Evolutionary conservation across 1,284 basidiomycete genomes (phyloP).

Genomic region (Salmacisia buchloeana): DNA sequence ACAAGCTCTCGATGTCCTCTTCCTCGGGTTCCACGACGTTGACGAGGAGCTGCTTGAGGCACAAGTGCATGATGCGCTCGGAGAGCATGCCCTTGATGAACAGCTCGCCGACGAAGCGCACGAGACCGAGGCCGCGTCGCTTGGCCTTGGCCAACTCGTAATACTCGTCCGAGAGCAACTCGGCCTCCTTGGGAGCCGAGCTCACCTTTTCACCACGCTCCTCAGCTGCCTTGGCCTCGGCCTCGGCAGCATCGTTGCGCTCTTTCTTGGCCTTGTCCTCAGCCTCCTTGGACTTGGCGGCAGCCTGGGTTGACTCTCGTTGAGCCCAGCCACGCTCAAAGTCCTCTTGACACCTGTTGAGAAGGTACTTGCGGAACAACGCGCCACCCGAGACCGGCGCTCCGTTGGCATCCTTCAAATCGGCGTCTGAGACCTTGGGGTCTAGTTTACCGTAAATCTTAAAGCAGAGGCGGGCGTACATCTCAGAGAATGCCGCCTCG

Average conservation of each 20-base stretch:
- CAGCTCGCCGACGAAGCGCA: slow-evolving; percentile 94
- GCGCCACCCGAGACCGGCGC: slow-evolving; percentile 78
- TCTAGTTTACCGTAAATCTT: slow-evolving; percentile 89
- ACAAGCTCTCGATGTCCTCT: slow-evolving; percentile 93
- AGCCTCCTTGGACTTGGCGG: slow-evolving; percentile 57
- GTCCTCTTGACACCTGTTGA: slow-evolving; percentile 88
- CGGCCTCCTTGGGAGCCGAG: slow-evolving; percentile 51
- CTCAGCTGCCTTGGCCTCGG: slow-evolving; percentile 60
- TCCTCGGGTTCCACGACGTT: slow-evolving; percentile 93
- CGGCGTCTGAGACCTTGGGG: slow-evolving; percentile 75
- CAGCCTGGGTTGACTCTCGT: slow-evolving; percentile 56
- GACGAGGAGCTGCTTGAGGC: slow-evolving; percentile 85
- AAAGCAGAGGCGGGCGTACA: slow-evolving; percentile 89
- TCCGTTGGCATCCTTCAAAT: slow-evolving; percentile 62
- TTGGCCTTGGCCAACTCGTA: slow-evolving; percentile 95
- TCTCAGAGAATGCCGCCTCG: slow-evolving; percentile 89
- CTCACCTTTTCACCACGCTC: slow-evolving; percentile 46
- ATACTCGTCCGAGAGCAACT: slow-evolving; percentile 83
- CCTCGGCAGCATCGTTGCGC: slow-evolving; percentile 53
- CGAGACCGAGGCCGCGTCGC: slow-evolving; percentile 89
- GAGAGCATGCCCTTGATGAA: slow-evolving; percentile 95
- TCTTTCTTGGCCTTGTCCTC: slow-evolving; percentile 59
- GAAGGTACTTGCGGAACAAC: slow-evolving; percentile 80
- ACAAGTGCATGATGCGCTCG: slow-evolving; percentile 91
- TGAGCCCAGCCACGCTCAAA: slow-evolving; percentile 76